These are phyloP conservation scores for Trichomonascaceae sp. DNA, from an alignment of 1,139 yeast species.

Conservation along the genomic window DNA sequence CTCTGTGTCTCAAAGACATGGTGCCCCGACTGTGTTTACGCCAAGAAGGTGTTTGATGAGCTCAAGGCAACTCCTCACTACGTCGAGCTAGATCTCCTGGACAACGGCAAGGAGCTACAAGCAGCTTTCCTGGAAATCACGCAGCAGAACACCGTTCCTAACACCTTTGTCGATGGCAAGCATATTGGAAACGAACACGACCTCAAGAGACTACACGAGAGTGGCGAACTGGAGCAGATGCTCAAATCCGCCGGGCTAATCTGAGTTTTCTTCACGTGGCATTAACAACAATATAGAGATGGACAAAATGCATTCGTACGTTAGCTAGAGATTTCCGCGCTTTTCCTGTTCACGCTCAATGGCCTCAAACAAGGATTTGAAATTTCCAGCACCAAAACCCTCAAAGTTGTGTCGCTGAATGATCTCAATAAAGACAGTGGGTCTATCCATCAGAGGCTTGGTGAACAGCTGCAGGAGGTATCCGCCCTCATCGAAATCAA, in stretches of 20 bases:
- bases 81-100: slow-evolving; percentile 49
- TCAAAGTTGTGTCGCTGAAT: slow-evolving; percentile 68
- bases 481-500: slow-evolving; percentile 62
- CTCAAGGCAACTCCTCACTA: slow-evolving; percentile 40
- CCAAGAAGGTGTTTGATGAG: slow-evolving; percentile 40
- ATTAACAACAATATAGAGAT: not conserved
- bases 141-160: slow-evolving; percentile 62
- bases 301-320: too few relatives aligned
- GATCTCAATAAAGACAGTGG: slow-evolving; percentile 67
- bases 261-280: not conserved
- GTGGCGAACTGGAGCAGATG: slow-evolving; percentile 18
- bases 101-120: slow-evolving; percentile 45
- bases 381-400: slow-evolving; percentile 84
- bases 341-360: slow-evolving; percentile 43
- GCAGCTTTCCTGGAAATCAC: slow-evolving; percentile 46
- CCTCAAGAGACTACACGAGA: slow-evolving; percentile 13
- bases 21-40: slow-evolving; percentile 69
- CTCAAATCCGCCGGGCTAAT: slow-evolving; percentile 12
- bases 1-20: slow-evolving; percentile 56
- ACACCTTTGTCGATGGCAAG: slow-evolving; percentile 51
- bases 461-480: slow-evolving; percentile 70
- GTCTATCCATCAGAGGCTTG: slow-evolving; percentile 62
- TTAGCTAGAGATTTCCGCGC: slow-evolving; percentile 24
- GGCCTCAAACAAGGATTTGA: slow-evolving; percentile 65
- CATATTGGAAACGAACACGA: slow-evolving; percentile 22